Percentiles rank a stretch among this genome's conserved stretches.
These are phyloP conservation scores for Avena eriantha DNA, from an alignment of 176 grass and related monocot species.

Conservation along the genomic window DNA sequence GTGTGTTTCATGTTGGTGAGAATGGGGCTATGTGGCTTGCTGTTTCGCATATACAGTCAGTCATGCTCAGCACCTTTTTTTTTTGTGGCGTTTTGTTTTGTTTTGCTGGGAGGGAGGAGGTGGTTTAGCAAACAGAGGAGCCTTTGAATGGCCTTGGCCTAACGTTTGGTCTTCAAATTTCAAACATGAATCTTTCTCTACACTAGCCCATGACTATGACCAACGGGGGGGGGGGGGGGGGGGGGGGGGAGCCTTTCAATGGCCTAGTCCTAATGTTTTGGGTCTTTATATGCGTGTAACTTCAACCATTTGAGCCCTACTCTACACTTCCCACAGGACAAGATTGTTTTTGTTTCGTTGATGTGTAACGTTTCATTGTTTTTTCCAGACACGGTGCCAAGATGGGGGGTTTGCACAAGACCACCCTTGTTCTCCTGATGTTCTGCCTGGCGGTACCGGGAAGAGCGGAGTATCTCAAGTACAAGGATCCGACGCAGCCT, in stretches of 20 bases:
- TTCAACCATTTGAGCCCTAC: no score
- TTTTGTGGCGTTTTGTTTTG: no score
- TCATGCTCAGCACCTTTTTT: background rate
- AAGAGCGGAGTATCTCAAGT: slow-evolving; percentile 52
- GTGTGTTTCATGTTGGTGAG: background rate
- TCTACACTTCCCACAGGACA: no score
- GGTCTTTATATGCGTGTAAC: no score
- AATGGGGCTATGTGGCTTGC: background rate
- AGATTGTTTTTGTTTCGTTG: no score
- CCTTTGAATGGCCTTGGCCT: background rate
- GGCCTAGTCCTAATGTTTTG: no score
- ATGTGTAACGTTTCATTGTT: no score
- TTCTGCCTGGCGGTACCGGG: slow-evolving; percentile 34
- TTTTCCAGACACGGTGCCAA: slow-evolving; percentile 17
- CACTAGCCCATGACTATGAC: background rate
- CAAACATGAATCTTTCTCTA: background rate
- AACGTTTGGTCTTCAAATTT: background rate
- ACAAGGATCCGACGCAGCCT: slow-evolving; percentile 72
- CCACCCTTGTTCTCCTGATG: slow-evolving; percentile 46
- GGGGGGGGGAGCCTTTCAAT: no score
- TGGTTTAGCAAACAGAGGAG: background rate
- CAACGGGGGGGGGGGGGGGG: no score
- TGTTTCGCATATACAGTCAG: slow-evolving; percentile 1
- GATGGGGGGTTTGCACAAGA: slow-evolving; percentile 56
- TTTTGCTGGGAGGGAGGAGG: no score